Evolutionary conservation across 352 stramenopile species (phyloP).

Genomic region (Pythium sp.): DNA sequence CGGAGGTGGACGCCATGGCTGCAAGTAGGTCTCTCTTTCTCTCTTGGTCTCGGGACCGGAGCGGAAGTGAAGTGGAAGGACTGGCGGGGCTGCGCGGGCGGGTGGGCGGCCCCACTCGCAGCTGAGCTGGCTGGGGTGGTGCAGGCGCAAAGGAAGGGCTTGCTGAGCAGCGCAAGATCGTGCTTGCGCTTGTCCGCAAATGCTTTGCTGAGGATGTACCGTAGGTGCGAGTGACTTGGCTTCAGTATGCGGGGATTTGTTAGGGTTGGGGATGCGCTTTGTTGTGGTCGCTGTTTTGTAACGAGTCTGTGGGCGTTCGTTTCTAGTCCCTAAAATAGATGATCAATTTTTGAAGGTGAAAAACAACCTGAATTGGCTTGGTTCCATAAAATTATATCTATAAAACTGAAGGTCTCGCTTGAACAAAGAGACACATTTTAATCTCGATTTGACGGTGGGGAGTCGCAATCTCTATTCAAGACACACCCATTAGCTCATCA

Average conservation of each 20-base stretch:
- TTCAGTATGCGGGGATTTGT: constrained; percentile 2
- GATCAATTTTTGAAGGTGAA: not conserved
- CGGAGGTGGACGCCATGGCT: constrained; percentile 24
- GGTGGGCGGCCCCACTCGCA: not conserved
- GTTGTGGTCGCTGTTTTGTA: constrained; percentile 5
- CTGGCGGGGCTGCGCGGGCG: not conserved
- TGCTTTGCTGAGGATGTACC: not conserved
- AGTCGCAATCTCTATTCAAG: constrained; percentile 6
- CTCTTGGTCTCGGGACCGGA: not conserved
- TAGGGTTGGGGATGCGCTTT: not conserved
- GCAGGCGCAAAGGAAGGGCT: not conserved
- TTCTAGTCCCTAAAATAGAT: not conserved
- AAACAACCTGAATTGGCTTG: not conserved
- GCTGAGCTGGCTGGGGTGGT: not conserved
- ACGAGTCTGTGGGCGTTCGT: not conserved
- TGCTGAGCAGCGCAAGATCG: constrained; percentile 7
- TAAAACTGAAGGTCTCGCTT: not conserved
- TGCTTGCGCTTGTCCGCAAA: not conserved
- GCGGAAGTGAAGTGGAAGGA: constrained; percentile 1
- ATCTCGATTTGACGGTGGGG: not conserved
- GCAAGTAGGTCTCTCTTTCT: not conserved
- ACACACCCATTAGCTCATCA: not conserved
- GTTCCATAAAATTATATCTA: not conserved
- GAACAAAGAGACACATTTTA: not conserved
- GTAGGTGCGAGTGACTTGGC: not conserved